Evolutionary conservation across 352 stramenopile species (phyloP), one percentile per base, ranked within the genome.

Genomic region (Phytophthora europaea): DNA sequence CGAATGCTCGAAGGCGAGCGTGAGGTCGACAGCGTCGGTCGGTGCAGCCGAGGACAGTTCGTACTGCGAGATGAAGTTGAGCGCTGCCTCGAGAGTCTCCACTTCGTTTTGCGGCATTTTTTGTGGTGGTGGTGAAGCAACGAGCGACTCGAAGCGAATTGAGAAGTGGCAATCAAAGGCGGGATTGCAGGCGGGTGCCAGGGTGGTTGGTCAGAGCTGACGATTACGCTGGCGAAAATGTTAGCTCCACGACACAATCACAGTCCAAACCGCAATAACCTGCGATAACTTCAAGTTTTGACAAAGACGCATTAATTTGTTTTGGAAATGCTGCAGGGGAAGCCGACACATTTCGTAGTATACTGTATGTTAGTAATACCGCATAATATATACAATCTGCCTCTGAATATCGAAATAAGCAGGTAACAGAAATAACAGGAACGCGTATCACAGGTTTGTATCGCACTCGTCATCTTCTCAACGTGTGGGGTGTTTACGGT

Each of bases 41-140:
- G 50, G 33, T 3, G 31, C 16, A 28, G 54, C 8, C 20, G 36
- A 56, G 31, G 62, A 61, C 22, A 72, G 20, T 15, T 76, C 69
- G 50, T 76, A 76, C 54, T 76, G 61, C 20, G 69, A 40, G 20
- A 76, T 76, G 55, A 76, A 76, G 62, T 43, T 67, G 56, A 75
- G 68, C 34, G 62, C 66, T 23, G 60, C 67, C 45, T 61, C 65
- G 33, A 47, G 76, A 47, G 61, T 79, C 74, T 72, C 70, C 61
- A 61, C 55, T 38, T 76, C 69, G 63, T 76, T 20, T 8, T 72
- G 62, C 4, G 68, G 7, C 67, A 75, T 75, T 65, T 67, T 36
- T 2, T 48, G 10, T 16, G 56, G 18, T 28, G 10, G 10, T 31
- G 26, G 6, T 18, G 26, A 57, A 36, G 36, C 28, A 31, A 64